Percentiles rank a stretch among this genome's conserved stretches.
phyloP scores from a whole-genome alignment of 805 yeast species.

The Blastobotrys parvus region DNA sequence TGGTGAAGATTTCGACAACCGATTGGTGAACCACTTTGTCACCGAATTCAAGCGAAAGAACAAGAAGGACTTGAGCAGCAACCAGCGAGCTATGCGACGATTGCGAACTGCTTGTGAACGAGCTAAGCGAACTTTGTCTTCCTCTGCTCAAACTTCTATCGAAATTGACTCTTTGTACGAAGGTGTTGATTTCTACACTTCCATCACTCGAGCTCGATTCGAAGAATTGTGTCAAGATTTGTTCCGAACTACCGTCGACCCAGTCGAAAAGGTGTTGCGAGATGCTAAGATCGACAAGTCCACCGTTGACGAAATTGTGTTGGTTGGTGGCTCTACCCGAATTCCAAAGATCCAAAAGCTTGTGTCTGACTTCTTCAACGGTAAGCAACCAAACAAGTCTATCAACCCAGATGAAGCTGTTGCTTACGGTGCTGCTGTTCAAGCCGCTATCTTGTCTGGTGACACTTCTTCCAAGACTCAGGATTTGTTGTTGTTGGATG shows the following conservation, averaged over 20 bases:
- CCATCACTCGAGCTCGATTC: conserved; percentile 94
- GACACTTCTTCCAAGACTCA: conserved; percentile 94
- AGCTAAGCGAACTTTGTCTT: conserved; percentile 97
- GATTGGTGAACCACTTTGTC: conserved; percentile 88
- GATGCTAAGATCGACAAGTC: conserved; percentile 89
- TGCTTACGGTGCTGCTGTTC: conserved; percentile 99
- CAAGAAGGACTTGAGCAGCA: conserved; percentile 85
- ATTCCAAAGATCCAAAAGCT: conserved; percentile 95
- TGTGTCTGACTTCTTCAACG: conserved; percentile 93
- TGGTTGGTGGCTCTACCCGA: conserved; percentile 98
- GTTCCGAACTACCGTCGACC: conserved; percentile 89
- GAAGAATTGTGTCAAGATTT: conserved; percentile 92
- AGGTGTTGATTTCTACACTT: conserved; percentile 94
- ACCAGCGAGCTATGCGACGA: conserved; percentile 98
- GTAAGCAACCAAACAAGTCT: conserved; percentile 94
- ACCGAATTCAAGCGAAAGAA: conserved; percentile 96
- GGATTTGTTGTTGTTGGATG: conserved; percentile 89
- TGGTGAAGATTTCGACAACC: conserved; percentile 98
- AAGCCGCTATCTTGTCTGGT: conserved; percentile 94
- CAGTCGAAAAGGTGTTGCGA: conserved; percentile 89
- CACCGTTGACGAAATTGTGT: conserved; percentile 81
- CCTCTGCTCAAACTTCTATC: conserved; percentile 89
- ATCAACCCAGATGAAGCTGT: conserved; percentile 99
- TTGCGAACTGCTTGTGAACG: conserved; percentile 98
- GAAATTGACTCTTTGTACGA: conserved; percentile 93